Evolutionary conservation across 805 yeast species (phyloP).

Genomic region (Ogataea polymorpha): DNA sequence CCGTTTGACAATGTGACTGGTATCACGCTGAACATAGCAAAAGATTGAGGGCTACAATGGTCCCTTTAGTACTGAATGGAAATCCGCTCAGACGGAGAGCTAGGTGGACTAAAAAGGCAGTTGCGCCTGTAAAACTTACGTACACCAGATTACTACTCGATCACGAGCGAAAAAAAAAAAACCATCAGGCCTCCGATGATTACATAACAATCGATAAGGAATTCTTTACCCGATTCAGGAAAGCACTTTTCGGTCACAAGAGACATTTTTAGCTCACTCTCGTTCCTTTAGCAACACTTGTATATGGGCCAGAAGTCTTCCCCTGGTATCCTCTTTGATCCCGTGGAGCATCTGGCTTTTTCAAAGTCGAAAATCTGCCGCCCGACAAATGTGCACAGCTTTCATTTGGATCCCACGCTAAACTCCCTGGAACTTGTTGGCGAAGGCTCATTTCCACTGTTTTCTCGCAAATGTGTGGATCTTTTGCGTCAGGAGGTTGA

Average conservation of each 20-base stretch:
- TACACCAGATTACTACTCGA: neutral
- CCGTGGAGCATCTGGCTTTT: conserved; percentile 23
- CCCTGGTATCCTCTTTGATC: conserved; percentile 23
- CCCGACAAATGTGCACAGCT: conserved; percentile 12
- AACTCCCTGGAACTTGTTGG: conserved; percentile 26
- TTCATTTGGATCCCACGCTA: conserved; percentile 14
- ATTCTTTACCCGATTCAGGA: conserved; percentile 6
- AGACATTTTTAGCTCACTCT: neutral
- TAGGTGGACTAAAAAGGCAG: neutral
- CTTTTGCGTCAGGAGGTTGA: conserved; percentile 40
- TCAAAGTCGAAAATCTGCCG: conserved; percentile 14
- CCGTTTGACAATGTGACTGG: conserved; percentile 27
- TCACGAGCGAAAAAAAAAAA: neutral
- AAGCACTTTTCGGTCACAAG: conserved; percentile 6
- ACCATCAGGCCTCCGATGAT: neutral
- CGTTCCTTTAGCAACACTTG: neutral
- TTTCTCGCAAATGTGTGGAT: conserved; percentile 41
- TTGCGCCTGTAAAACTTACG: neutral
- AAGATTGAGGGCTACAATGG: neutral
- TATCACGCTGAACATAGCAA: conserved; percentile 1
- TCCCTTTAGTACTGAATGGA: neutral
- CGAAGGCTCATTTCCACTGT: conserved; percentile 39
- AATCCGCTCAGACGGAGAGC: neutral
- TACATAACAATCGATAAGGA: conserved; percentile 8
- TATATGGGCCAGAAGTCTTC: conserved; percentile 3